Evolutionary conservation across 2,329 filamentous ascomycete genomes (phyloP), one percentile per base, ranked within the genome.

Genomic region (Colletotrichum spinosum): DNA sequence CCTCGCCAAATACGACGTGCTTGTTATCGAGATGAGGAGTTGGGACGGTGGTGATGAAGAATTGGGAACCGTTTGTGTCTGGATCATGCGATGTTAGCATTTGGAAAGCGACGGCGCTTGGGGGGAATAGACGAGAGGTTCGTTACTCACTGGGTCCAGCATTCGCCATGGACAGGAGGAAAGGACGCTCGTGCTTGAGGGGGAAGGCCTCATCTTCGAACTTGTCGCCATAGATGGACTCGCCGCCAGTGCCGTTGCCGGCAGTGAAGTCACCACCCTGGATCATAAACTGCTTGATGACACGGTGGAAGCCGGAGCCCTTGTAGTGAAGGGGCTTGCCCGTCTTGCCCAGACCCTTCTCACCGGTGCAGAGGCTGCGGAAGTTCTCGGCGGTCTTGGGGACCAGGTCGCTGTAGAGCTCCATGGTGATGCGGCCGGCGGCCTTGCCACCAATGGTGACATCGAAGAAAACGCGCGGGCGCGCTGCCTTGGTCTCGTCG

Each of bases 201-300:
- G 92, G 87, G 75, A 99, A 98, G 79, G 97, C 97, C 86, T 99
- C 95, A 73, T 99, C 95, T 73, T 93, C 92, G 73, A 99, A 99
- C 83, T 97, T 98, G 78, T 92, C 92, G 75, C 95, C 95, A 76
- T 98, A 99, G 79, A 99, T 98, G 69, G 92, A 96, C 83, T 98
- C 96, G 74, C 95, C 95, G 69, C 95, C 95, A 34, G 95, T 98
- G 70, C 95, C 96, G 77, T 98, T 95, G 77, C 93, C 93, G 60
- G 88, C 90, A 53, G 95, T 99, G 79, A 99, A 99, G 79, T 98
- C 96, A 80, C 96, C 95, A 75, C 96, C 94, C 83, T 97, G 92
- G 75, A 97, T 96, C 95, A 99, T 98, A 81, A 99, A 99, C 74
- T 92, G 88, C 85, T 97, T 97, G 83, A 99, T 99, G 69, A 99